phyloP scores from a whole-genome alignment of 495 filamentous ascomycete species.

The Massariosphaeria phaeospora region DNA sequence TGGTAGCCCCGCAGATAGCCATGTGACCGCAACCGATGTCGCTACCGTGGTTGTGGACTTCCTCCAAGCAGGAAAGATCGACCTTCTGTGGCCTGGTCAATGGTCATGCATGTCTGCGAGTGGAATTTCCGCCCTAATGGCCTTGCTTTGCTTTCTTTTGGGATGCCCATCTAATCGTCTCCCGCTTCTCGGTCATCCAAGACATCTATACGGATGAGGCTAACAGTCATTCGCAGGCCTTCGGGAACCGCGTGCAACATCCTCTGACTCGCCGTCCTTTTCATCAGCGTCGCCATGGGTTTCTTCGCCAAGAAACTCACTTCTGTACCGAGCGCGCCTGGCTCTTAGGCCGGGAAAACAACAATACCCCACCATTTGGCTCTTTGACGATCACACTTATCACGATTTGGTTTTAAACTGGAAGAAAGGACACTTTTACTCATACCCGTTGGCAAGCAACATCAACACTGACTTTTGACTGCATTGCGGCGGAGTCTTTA shows the following conservation, averaged over 20 bases:
- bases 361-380: too few species aligned
- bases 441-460: too few species aligned
- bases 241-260: slow-evolving; percentile 17
- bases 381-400: too few species aligned
- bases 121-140: background rate
- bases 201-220: background rate
- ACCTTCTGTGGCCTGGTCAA: background rate
- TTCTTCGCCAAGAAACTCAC: too few species aligned
- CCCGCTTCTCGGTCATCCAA: background rate
- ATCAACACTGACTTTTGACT: too few species aligned
- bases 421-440: too few species aligned
- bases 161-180: background rate
- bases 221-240: slow-evolving; percentile 7
- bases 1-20: background rate
- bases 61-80: background rate
- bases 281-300: background rate
- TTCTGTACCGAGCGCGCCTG: too few species aligned
- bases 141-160: background rate
- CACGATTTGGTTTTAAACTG: too few species aligned
- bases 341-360: too few species aligned
- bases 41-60: background rate
- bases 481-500: too few species aligned
- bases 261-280: slow-evolving; percentile 16
- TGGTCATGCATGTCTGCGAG: background rate
- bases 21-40: background rate